These are phyloP conservation scores for Mucor mucedo DNA, from an alignment of 371 early-diverging fungal species.

Conservation along the genomic window DNA sequence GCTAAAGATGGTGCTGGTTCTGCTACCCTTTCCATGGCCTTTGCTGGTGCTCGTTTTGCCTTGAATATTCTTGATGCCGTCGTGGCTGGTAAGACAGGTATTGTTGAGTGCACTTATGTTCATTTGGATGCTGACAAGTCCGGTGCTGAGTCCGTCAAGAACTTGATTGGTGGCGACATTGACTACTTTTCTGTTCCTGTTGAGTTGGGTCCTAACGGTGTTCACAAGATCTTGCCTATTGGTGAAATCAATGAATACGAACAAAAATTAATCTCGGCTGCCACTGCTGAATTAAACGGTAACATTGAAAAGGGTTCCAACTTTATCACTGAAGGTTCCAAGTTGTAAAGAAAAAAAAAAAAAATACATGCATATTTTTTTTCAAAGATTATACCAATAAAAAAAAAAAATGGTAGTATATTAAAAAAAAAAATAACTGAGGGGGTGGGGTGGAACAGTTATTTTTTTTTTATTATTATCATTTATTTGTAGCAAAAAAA, in stretches of 20 bases:
- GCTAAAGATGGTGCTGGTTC: conserved; percentile 87
- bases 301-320: conserved; percentile 76
- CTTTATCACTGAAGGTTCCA: conserved; percentile 56
- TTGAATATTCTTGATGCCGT: conserved; percentile 74
- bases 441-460: neutral
- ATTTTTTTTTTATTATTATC: neutral
- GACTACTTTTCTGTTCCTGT: conserved; percentile 87
- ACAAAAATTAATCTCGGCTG: conserved; percentile 68
- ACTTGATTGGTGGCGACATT: conserved; percentile 53
- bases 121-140: conserved; percentile 74
- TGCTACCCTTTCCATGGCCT: conserved; percentile 92
- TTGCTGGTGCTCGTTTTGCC: conserved; percentile 88
- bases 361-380: neutral
- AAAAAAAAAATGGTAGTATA: neutral
- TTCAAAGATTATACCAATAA: conserved; percentile 18
- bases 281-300: conserved; percentile 77
- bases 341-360: conserved; percentile 36
- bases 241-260: conserved; percentile 73
- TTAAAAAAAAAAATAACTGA: neutral
- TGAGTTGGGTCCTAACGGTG: conserved; percentile 83
- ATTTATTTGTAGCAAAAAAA: neutral
- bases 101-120: conserved; percentile 84
- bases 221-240: conserved; percentile 72
- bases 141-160: conserved; percentile 57
- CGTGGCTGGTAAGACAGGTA: conserved; percentile 62